These are phyloP conservation scores for Hymenochaete sp. DNA, from an alignment of 1,284 basidiomycete species.

Conservation along the genomic window DNA sequence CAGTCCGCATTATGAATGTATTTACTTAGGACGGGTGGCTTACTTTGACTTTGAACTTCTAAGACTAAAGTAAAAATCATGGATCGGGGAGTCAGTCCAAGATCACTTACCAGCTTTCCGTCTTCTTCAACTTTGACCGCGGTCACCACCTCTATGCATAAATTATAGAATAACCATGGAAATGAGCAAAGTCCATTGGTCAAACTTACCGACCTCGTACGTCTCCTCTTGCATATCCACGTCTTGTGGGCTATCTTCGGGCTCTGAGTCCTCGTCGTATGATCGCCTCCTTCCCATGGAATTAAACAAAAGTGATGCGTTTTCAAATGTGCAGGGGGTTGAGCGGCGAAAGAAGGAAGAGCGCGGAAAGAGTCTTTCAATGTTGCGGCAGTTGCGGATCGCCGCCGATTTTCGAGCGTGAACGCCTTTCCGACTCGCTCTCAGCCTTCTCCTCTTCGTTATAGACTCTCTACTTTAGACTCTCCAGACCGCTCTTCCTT, in stretches of 20 bases:
- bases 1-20: not conserved
- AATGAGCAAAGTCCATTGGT: not conserved
- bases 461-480: constrained; percentile 8
- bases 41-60: constrained; percentile 61
- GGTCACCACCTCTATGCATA: constrained; percentile 52
- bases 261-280: not conserved
- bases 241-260: too few species aligned
- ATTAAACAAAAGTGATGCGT: too few species aligned
- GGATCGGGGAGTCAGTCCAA: not conserved
- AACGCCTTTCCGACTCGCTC: not conserved
- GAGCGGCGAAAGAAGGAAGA: constrained; percentile 2
- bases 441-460: not conserved
- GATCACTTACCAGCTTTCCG: constrained; percentile 35
- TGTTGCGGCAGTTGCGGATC: constrained; percentile 1
- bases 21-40: constrained; percentile 1
- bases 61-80: constrained; percentile 9
- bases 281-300: too few species aligned
- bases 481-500: not conserved
- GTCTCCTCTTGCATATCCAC: not conserved
- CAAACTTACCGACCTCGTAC: not conserved
- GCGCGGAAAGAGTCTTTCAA: not conserved
- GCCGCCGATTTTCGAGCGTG: not conserved
- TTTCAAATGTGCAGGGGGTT: constrained; percentile 12
- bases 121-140: constrained; percentile 38
- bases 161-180: constrained; percentile 2